Evolutionary conservation across 139 green algal species (phyloP).

Genomic region (Chlorella sp.): DNA sequence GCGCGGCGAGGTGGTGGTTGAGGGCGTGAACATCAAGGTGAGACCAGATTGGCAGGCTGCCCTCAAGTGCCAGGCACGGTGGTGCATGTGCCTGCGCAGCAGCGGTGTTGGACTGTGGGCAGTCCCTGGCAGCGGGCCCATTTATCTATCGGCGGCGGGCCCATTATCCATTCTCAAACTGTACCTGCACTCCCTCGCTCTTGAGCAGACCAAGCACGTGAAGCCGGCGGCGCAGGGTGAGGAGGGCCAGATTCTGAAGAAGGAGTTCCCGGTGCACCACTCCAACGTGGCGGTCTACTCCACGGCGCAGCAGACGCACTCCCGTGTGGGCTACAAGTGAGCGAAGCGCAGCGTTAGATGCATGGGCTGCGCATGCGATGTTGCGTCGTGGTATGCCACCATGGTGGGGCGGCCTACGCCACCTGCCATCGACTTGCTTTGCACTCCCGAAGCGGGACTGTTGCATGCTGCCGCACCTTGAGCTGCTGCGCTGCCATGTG

Average conservation of each 20-base stretch:
- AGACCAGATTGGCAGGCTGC: not conserved
- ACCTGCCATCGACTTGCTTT: too few species aligned
- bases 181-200: not conserved
- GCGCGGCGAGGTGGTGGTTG: conserved; percentile 86
- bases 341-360: too few species aligned
- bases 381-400: not conserved
- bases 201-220: conserved; percentile 78
- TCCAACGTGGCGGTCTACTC: conserved; percentile 97
- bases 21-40: conserved; percentile 95
- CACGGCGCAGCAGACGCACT: conserved; percentile 74
- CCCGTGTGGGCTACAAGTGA: conserved; percentile 82
- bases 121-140: too few species aligned
- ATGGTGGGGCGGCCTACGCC: not conserved
- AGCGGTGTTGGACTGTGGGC: too few species aligned
- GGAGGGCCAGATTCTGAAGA: conserved; percentile 82
- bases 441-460: too few species aligned
- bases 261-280: conserved; percentile 94
- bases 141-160: too few species aligned
- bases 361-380: too few species aligned
- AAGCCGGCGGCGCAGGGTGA: conserved; percentile 80
- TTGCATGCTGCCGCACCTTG: too few species aligned
- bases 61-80: too few species aligned
- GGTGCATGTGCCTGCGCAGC: too few species aligned
- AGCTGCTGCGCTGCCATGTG: not conserved
- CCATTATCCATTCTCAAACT: too few species aligned